Percentiles rank a stretch among this genome's conserved stretches.
Conservation (phyloP, 805 yeast species). For the Cyberlindnera mrakii region DNA sequence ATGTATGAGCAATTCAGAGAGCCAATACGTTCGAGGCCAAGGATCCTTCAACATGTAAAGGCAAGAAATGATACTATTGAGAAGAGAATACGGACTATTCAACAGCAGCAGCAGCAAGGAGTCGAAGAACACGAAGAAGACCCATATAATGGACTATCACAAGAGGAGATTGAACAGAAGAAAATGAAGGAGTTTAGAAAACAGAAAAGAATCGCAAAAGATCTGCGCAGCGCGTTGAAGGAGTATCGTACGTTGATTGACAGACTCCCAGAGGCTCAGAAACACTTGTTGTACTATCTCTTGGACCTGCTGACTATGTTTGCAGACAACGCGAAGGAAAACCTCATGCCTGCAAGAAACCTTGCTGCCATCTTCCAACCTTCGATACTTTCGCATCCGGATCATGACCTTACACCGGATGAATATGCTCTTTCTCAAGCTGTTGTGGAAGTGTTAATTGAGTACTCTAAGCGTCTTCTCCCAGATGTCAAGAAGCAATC, state of each 20-base stretch:
- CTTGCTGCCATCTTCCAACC: conserved; percentile 97
- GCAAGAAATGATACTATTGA: conserved; percentile 42
- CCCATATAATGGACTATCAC: conserved; percentile 7
- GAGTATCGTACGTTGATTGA: conserved; percentile 67
- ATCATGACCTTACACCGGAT: conserved; percentile 86
- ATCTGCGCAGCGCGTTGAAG: conserved; percentile 60
- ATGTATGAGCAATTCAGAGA: conserved; percentile 73
- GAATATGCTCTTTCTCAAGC: conserved; percentile 84
- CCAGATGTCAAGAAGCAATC: conserved; percentile 40
- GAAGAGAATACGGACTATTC: conserved; percentile 29
- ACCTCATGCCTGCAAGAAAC: conserved; percentile 88
- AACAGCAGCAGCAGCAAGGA: conserved; percentile 9
- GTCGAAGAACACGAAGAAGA: conserved; percentile 11
- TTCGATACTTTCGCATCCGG: conserved; percentile 87
- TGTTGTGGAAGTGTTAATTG: conserved; percentile 84
- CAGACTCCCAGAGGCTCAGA: conserved; percentile 67
- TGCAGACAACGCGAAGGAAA: conserved; percentile 67
- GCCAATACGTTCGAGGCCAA: conserved; percentile 60
- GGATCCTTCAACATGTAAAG: conserved; percentile 60
- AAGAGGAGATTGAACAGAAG: conserved; percentile 24
- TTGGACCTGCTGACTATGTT: conserved; percentile 83
- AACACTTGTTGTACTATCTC: conserved; percentile 79
- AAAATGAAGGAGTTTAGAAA: conserved; percentile 32
- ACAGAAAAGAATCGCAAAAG: conserved; percentile 51
- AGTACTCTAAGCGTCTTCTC: conserved; percentile 72